Evolutionary conservation across 192 early-diverging fungal species (phyloP).

Genomic region (Entomortierella parvispora): DNA sequence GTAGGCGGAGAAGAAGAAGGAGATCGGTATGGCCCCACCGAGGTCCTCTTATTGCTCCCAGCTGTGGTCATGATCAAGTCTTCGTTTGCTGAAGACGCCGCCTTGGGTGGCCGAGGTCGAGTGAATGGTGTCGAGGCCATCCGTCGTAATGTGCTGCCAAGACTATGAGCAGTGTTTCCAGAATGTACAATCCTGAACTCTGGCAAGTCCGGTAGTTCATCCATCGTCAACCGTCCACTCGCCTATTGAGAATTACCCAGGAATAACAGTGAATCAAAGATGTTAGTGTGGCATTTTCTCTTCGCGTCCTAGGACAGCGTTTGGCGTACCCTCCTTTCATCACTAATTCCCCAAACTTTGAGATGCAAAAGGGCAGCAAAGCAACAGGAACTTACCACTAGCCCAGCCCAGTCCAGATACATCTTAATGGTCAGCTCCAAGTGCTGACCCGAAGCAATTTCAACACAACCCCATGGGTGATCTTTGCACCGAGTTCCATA

Average conservation of each 20-base stretch:
- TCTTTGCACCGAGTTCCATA: slow-evolving; percentile 33
- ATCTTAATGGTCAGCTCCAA: slow-evolving; percentile 49
- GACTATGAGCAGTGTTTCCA: background rate
- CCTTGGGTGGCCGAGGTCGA: background rate
- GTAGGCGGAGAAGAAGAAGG: slow-evolving; percentile 11
- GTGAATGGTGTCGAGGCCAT: slow-evolving; percentile 38
- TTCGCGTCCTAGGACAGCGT: too few relatives aligned
- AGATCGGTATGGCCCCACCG: slow-evolving; percentile 35
- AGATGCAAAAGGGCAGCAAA: background rate
- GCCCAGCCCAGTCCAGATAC: slow-evolving; percentile 50
- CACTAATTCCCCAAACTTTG: background rate
- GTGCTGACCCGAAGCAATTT: slow-evolving; percentile 25
- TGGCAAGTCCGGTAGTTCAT: slow-evolving; percentile 40
- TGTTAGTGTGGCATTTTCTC: too few relatives aligned
- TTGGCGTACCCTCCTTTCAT: background rate
- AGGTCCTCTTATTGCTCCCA: background rate
- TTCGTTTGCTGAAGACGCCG: background rate
- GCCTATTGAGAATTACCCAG: slow-evolving; percentile 39
- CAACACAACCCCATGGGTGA: slow-evolving; percentile 49
- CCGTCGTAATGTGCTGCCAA: slow-evolving; percentile 22
- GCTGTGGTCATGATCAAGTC: background rate
- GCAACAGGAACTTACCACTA: slow-evolving; percentile 27
- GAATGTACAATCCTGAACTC: slow-evolving; percentile 29
- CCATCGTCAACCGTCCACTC: slow-evolving; percentile 41
- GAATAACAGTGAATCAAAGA: too few relatives aligned